Evolutionary conservation across 176 grass and related monocot species (phyloP).

Genomic region (Aegilops tauschii): DNA sequence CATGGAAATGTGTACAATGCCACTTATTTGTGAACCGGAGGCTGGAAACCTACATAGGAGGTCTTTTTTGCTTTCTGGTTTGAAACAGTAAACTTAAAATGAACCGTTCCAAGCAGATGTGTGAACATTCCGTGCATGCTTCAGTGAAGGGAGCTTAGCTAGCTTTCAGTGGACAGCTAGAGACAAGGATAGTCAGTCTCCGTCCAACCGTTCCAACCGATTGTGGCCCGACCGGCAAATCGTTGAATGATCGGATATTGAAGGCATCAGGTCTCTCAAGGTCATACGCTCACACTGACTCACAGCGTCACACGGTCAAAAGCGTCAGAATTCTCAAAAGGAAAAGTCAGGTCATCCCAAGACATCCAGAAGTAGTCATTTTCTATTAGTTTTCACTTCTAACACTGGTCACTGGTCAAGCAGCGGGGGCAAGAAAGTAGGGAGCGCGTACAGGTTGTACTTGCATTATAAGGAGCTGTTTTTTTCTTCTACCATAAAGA

Average conservation of each 20-base stretch:
- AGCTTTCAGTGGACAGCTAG: neutral
- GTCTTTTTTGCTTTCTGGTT: no score
- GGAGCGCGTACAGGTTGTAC: no score
- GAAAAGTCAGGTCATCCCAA: neutral
- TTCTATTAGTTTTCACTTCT: neutral
- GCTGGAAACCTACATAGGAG: no score
- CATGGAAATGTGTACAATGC: no score
- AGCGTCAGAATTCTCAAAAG: neutral
- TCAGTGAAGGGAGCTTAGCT: neutral
- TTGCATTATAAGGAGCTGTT: neutral
- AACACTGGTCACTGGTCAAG: neutral
- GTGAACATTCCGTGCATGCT: neutral
- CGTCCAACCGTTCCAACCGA: neutral
- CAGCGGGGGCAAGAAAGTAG: no score
- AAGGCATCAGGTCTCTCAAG: neutral
- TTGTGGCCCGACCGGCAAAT: neutral
- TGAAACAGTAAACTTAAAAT: no score
- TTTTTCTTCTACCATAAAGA: no score
- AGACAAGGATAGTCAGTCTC: neutral
- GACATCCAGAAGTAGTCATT: neutral
- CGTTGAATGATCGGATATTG: neutral
- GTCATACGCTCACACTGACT: neutral
- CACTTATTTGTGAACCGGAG: no score
- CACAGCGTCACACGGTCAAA: neutral
- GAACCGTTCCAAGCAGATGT: constrained; percentile 5